Conservation (phyloP, 257 asterid genomes). For the Thymus mandschuricus region DNA sequence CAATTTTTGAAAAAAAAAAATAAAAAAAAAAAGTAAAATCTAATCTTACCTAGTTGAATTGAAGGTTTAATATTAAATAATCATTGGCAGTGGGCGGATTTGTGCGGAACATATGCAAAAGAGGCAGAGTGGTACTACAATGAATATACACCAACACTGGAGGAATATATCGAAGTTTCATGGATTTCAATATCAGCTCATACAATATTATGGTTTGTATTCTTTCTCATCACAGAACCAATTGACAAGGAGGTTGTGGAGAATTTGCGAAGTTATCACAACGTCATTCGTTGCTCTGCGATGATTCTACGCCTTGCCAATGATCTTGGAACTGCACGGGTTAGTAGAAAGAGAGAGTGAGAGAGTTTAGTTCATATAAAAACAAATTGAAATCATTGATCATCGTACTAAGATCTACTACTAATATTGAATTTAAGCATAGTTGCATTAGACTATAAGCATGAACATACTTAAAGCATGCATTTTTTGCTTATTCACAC, state of each 20-base stretch:
- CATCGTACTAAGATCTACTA: no score
- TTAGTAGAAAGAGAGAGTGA: neutral
- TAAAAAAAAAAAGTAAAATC: no score
- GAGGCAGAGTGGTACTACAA: conserved; percentile 18
- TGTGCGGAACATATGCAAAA: neutral
- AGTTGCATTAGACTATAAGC: no score
- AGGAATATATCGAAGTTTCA: neutral
- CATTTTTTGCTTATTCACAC: no score
- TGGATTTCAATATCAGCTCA: conserved; percentile 22
- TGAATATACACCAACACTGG: conserved; percentile 6
- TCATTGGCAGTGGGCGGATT: conserved; percentile 13
- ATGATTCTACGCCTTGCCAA: conserved; percentile 18
- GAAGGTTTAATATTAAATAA: no score
- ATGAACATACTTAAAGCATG: no score
- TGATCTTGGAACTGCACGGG: conserved; percentile 24
- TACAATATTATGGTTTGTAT: neutral
- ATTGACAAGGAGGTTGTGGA: neutral
- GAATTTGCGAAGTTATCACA: neutral
- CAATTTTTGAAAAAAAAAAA: no score
- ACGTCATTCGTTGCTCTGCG: neutral
- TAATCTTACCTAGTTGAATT: no score
- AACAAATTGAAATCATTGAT: no score
- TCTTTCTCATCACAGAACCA: conserved; percentile 12
- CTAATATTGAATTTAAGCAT: no score
- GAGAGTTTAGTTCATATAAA: no score